These are phyloP conservation scores for Sporothrix mexicana DNA, from an alignment of 2,329 filamentous ascomycete species.

Conservation along the genomic window DNA sequence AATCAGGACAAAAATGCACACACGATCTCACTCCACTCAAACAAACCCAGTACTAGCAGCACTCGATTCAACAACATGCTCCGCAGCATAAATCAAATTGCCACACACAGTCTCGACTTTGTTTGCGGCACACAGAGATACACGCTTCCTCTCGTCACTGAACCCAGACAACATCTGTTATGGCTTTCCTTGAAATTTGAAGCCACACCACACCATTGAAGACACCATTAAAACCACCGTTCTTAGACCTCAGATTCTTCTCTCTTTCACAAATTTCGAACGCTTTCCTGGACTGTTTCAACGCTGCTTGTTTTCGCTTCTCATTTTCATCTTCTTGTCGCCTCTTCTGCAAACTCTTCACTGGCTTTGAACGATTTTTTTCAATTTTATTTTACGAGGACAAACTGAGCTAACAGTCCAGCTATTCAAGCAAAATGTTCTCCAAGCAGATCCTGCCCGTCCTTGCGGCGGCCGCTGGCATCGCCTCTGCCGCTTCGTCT, in stretches of 20 bases:
- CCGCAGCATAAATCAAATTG: not conserved
- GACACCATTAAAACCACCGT: no score
- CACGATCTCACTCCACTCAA: not conserved
- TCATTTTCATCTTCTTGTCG: not conserved
- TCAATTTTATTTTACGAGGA: not conserved
- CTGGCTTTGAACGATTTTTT: not conserved
- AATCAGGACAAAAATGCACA: not conserved
- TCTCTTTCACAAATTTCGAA: not conserved
- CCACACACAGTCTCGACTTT: slow-evolving; percentile 13
- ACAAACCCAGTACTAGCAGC: not conserved
- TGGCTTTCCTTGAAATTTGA: no score
- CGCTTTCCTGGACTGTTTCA: not conserved
- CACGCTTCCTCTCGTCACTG: not conserved
- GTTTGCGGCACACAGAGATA: not conserved
- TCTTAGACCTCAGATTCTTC: not conserved
- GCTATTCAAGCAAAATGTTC: slow-evolving; percentile 49
- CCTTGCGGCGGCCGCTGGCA: slow-evolving; percentile 49
- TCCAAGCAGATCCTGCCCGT: slow-evolving; percentile 51
- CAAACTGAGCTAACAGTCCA: slow-evolving; percentile 1
- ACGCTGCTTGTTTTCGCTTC: not conserved
- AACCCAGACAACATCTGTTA: not conserved
- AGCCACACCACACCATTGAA: no score
- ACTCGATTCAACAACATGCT: not conserved
- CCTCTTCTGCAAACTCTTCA: not conserved
- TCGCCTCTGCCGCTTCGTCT: slow-evolving; percentile 47